Percentiles rank a stretch among this genome's conserved stretches.
phyloP scores from a whole-genome alignment of 805 yeast genomes.

The Ogataea pilisensis region DNA sequence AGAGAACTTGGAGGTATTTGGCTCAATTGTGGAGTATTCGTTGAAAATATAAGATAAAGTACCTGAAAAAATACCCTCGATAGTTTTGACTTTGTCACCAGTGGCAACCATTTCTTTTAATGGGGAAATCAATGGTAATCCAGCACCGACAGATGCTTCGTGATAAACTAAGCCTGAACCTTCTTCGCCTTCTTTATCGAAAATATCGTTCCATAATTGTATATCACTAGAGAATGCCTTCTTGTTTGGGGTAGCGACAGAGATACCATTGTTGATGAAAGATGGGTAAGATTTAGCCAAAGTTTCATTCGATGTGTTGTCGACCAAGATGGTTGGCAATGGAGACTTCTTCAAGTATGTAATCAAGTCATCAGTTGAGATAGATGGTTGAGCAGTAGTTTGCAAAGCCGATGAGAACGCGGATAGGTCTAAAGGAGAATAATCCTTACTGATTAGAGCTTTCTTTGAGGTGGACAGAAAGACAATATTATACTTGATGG shows the following conservation, averaged over 20 bases:
- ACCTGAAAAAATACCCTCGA: slow-evolving; percentile 97
- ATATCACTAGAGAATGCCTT: slow-evolving; percentile 88
- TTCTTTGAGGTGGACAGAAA: slow-evolving; percentile 72
- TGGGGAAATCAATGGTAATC: slow-evolving; percentile 88
- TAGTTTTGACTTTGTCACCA: slow-evolving; percentile 86
- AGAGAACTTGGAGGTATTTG: slow-evolving; percentile 70
- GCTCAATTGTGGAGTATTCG: slow-evolving; percentile 71
- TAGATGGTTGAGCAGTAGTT: slow-evolving; percentile 43
- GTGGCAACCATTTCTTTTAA: slow-evolving; percentile 84
- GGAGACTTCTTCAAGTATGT: slow-evolving; percentile 62
- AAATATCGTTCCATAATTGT: slow-evolving; percentile 72
- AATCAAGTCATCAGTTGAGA: slow-evolving; percentile 55
- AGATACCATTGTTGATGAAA: slow-evolving; percentile 72
- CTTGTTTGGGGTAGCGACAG: slow-evolving; percentile 97
- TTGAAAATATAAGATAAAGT: slow-evolving; percentile 93
- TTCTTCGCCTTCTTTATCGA: slow-evolving; percentile 46
- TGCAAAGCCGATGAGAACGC: slow-evolving; percentile 50
- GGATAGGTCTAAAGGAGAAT: slow-evolving; percentile 62
- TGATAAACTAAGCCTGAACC: slow-evolving; percentile 83
- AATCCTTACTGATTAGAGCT: slow-evolving; percentile 66
- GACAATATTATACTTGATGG: slow-evolving; percentile 69
- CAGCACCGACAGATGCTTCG: slow-evolving; percentile 99
- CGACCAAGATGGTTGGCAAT: slow-evolving; percentile 78
- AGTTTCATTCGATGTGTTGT: slow-evolving; percentile 84
- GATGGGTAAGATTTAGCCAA: slow-evolving; percentile 76